Conservation (phyloP, 2,329 filamentous ascomycete genomes). For the Alternaria sp. region DNA sequence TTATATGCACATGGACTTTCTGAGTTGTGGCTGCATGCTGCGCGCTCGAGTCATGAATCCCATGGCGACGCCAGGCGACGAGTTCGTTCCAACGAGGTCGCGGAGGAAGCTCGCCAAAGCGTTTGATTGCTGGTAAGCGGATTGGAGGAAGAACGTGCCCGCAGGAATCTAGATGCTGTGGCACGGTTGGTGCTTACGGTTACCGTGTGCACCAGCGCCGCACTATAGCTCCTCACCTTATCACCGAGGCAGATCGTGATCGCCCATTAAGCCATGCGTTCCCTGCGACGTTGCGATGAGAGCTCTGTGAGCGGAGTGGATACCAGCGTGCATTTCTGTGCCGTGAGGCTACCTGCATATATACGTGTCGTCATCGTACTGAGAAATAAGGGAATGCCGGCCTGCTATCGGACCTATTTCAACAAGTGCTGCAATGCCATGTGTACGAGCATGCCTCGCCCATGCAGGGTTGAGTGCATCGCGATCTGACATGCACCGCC, state of each 20-base stretch:
- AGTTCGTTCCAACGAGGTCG: constrained; percentile 2
- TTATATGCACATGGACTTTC: constrained; percentile 20
- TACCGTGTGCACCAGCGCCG: not conserved
- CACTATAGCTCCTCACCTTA: constrained; percentile 13
- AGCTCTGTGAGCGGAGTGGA: constrained; percentile 19
- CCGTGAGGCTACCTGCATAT: constrained; percentile 24
- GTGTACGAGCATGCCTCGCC: constrained; percentile 29
- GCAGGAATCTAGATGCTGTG: constrained; percentile 7
- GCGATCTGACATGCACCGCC: constrained; percentile 8
- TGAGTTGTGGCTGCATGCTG: constrained; percentile 21
- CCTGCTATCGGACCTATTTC: constrained; percentile 11
- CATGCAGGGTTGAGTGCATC: constrained; percentile 17
- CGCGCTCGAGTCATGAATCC: constrained; percentile 1
- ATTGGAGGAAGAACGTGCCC: constrained; percentile 28
- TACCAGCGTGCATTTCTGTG: constrained; percentile 21
- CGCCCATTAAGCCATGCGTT: constrained; percentile 9
- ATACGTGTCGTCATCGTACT: constrained; percentile 34
- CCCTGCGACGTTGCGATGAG: constrained; percentile 2
- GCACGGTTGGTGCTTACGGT: constrained; percentile 7
- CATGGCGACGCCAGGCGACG: not conserved
- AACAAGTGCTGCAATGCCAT: constrained; percentile 28
- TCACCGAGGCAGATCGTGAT: constrained; percentile 22
- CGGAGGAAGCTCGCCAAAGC: constrained; percentile 5
- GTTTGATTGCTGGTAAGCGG: constrained; percentile 9
- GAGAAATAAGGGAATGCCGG: constrained; percentile 16